Evolutionary conservation across 768 basidiomycete species (phyloP).

Genomic region (Strobilomyces dryophilus): DNA sequence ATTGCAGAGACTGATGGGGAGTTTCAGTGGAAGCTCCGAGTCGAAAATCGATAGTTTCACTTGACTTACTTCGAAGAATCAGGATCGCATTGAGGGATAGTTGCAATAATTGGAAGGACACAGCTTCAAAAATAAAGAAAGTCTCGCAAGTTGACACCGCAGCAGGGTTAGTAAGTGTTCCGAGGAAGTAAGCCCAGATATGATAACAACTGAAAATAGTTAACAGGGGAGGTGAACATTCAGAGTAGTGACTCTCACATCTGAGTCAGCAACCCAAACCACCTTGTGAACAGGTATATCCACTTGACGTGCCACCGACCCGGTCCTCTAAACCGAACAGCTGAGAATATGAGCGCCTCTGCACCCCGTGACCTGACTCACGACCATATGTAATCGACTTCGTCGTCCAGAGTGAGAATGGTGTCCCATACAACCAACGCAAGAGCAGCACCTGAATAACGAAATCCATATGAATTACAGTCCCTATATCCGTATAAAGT

Average conservation of each 20-base stretch:
- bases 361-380: conserved; percentile 9
- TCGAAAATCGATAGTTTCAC: background rate
- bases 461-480: background rate
- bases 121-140: background rate
- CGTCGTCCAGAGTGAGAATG: conserved; percentile 15
- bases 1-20: conserved; percentile 12
- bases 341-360: background rate
- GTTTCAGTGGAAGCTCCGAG: background rate
- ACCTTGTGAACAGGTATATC: conserved; percentile 20
- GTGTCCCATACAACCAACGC: conserved; percentile 14
- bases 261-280: conserved; percentile 20
- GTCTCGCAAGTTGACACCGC: conserved; percentile 1
- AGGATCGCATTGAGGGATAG: conserved; percentile 14
- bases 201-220: conserved; percentile 5
- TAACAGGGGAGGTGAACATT: background rate
- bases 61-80: conserved; percentile 18
- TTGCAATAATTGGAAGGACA: conserved; percentile 10
- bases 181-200: background rate
- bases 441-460: conserved; percentile 8
- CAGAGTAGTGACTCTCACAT: conserved; percentile 2
- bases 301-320: conserved; percentile 11
- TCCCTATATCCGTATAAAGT: background rate
- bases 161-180: background rate
- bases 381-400: conserved; percentile 19
- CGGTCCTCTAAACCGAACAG: background rate